Evolutionary conservation across 2,329 filamentous ascomycete species (phyloP), one percentile per base, ranked within the genome.

Genomic region (Trichoderma semiorbis): DNA sequence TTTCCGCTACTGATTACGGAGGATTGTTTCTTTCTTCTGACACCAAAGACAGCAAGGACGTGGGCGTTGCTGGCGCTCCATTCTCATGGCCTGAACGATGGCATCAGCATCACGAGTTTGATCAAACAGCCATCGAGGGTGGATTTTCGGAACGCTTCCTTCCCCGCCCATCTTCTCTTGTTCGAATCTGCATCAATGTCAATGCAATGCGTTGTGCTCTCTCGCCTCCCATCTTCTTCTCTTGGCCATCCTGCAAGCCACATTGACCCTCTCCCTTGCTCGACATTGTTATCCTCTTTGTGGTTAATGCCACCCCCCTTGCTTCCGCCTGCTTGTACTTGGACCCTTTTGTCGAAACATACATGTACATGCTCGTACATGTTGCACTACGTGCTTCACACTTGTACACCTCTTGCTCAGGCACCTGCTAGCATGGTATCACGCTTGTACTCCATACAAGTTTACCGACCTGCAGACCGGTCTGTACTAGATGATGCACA

Each of bases 281-380:
- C 30, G 26, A 24, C 11, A 36, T 53, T 21, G 63, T 34, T 14
- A 43, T 47, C 24, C 65, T 60, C 34, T 43, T 32, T 28, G 53
- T 60, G 53, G 26, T 32, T 68, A 60, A 60, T 32, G 30, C 26
- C 26, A 39, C 65, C 65, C 55, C 34, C 34, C 53, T 32, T 26
- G 34, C 30, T 39, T 36, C 55, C 53, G 65, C 34, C 39, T 68
- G 36, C 39, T 60, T 61, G 39, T 32, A 61, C 28, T 26, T 47
- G n/a, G 55, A 53, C 55, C 21, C n/a, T 69, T 69, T 69, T 32
- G 39, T 60, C 39, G n/a, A 69, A 36, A 50, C 66, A 26, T 69
- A 55, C 65, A 69, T 50, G 57, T 43, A 28, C 24, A 43, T 16
- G 21, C 53, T 57, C 53, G 30, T 55, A 34, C 32, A 58, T 47